Evolutionary conservation across 2,329 filamentous ascomycete species (phyloP).

Genomic region (Metarhizium album): DNA sequence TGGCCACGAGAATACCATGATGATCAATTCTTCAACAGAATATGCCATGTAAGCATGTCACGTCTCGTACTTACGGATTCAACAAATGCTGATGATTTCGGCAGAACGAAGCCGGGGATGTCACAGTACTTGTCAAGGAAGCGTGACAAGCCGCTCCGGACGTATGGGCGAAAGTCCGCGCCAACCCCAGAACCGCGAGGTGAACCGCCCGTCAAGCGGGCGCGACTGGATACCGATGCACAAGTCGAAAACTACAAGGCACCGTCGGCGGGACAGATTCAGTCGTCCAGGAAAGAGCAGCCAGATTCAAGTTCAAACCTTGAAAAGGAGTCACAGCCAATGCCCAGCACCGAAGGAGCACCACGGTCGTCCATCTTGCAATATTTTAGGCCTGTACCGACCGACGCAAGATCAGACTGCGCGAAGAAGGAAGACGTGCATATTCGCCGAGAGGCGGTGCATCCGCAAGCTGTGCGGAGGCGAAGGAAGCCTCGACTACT

Average conservation of each 20-base stretch:
- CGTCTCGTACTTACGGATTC: neutral
- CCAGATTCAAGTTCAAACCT: neutral
- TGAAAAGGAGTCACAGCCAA: neutral
- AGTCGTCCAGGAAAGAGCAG: neutral
- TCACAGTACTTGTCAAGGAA: conserved; percentile 13
- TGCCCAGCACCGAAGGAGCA: neutral
- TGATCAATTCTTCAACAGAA: conserved; percentile 15
- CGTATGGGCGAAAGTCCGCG: conserved; percentile 27
- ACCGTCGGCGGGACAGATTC: neutral
- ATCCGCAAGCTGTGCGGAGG: conserved; percentile 2
- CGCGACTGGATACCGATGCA: conserved; percentile 5
- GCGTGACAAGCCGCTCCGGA: conserved; percentile 26
- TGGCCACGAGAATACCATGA: neutral
- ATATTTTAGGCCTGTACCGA: conserved; percentile 28
- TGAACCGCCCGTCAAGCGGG: conserved; percentile 19
- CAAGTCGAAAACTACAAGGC: neutral
- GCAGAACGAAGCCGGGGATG: conserved; percentile 22
- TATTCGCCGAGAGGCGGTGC: neutral
- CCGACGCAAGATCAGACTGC: conserved; percentile 1
- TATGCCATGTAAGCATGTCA: conserved; percentile 16
- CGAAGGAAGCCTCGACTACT: conserved; percentile 18
- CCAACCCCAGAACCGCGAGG: conserved; percentile 13
- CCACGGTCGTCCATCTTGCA: conserved; percentile 25
- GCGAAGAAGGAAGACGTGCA: neutral
- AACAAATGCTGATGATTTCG: conserved; percentile 4